Evolutionary conservation across 225 moss, liverwort and hornwort genomes (phyloP), one percentile per base, ranked within the genome.

Genomic region (Bryum argenteum): DNA sequence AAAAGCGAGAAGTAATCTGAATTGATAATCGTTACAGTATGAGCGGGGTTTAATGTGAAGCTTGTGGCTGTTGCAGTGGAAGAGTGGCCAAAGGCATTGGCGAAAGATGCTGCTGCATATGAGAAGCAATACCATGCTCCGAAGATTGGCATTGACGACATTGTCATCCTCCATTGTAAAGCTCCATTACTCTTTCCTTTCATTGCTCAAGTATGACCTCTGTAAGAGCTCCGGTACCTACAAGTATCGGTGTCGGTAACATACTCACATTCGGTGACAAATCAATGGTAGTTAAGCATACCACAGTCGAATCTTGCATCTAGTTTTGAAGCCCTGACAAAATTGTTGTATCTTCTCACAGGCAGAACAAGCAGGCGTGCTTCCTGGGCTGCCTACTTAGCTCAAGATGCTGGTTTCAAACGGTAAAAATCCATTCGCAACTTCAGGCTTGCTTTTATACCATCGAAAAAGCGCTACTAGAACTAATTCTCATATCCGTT

Each of bases 301-400:
- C 33, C 33, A 33, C 1, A 33, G 33, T 41, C 28, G 16, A 48
- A 17, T 48, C 17, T 37, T 6, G 47, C 47, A 28, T 14, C 58
- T 58, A 13, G 28, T 33, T 45, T 10, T 54, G 44, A 13, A 20
- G 9, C 47, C 22, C 56, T 70, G 64, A 40, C 23, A 43, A 68
- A 48, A 43, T 11, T 74, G 44, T 55, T 42, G 19, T 42, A 2
- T 66, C 11, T 1, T 28, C 7, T 37, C 10, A 47, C 89, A 94
- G 93, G 93, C 78, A 82, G 86, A 68, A 67, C 77, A 65, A 77
- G 53, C 67, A 83, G 78, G 68, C 91, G 91, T 73, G 86, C 93
- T 75, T 67, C 89, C 51, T 94, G 91, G 91, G 93, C 89, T 74
- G 91, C 88, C 44, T 82, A 89, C 70, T 74, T 94, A 70, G 93